These are phyloP conservation scores for Sphagnum fallax DNA, from an alignment of 228 moss, liverwort and hornwort species.

Conservation along the genomic window DNA sequence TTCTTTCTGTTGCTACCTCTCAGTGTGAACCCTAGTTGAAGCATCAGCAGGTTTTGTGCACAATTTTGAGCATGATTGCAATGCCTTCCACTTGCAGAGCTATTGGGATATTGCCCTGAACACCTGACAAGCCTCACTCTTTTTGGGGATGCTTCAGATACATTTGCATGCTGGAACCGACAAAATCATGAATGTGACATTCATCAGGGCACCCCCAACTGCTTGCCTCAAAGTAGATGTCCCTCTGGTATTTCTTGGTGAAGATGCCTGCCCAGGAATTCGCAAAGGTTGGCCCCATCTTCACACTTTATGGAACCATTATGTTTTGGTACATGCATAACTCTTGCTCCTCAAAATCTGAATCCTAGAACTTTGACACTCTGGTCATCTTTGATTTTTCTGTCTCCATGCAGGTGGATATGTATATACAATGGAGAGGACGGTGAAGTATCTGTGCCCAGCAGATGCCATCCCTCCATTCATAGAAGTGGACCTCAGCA, in stretches of 20 bases:
- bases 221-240: slow-evolving; percentile 69
- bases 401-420: slow-evolving; percentile 50
- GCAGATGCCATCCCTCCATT: slow-evolving; percentile 66
- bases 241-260: slow-evolving; percentile 82
- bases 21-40: neutral
- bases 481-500: slow-evolving; percentile 85
- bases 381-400: neutral
- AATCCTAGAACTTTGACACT: neutral
- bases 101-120: too few relatives aligned
- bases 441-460: slow-evolving; percentile 61
- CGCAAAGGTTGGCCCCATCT: slow-evolving; percentile 38
- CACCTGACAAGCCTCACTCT: too few relatives aligned
- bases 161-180: slow-evolving; percentile 73
- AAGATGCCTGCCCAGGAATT: slow-evolving; percentile 88
- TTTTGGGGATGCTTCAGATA: slow-evolving; percentile 17
- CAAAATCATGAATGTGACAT: slow-evolving; percentile 77
- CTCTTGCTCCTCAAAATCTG: neutral
- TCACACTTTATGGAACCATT: neutral
- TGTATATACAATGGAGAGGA: slow-evolving; percentile 82
- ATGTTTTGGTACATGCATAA: neutral
- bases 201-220: slow-evolving; percentile 61
- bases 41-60: neutral
- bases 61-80: neutral
- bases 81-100: neutral
- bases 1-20: neutral